Base-by-base conservation (phyloP, 148 eudicot species). In the Suaeda aralocaspica region DNA sequence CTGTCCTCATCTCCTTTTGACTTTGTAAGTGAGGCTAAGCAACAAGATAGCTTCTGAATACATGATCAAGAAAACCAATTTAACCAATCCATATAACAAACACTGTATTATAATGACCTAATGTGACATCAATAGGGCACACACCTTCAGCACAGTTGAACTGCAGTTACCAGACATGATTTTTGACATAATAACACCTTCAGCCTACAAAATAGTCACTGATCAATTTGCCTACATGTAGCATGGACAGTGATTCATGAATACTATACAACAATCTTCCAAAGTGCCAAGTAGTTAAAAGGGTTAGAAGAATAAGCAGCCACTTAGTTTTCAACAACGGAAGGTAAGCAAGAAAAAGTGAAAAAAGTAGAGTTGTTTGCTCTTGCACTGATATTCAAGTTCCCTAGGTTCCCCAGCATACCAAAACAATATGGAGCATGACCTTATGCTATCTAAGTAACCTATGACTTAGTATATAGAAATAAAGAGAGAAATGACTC, bases 1-100 rank as follows among this genome's bases (percentile, higher is more conserved):
- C 92, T 92, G 48, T 82, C 87, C 78, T 76, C 92, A 72, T 90
- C 97, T 76, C 96, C 96, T 74, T 68, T 85, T 68, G 96, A 84
- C 77, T 84, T 91, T 58, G 98, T 96, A 80, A 94, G 96, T 72
- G 80, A 75, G 45, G 97, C 89, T 76, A 94, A 82, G 81, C 89
- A 88, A 77, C 70, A 81, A 55, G 88, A 84, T 50, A 94, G 88
- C 59, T 87, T 92, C 98, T 94, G 82, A 69, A 72, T 42, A 81
- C 12, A 45, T 61, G 74, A 62, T 70, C 8, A 67, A 67, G 3
- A 34, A 9, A 56, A 46, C 9, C 10, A 41, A 61, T 46, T 41
- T 34, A 59, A 25, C 13, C 15, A 53, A 19, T 41, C 31, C 44
- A 11, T 22, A 26, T 18, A 9, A 31, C 26, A n/a, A n/a, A n/a